Conservation (phyloP, 345 rosid species). For the Linum usitatissimum region DNA sequence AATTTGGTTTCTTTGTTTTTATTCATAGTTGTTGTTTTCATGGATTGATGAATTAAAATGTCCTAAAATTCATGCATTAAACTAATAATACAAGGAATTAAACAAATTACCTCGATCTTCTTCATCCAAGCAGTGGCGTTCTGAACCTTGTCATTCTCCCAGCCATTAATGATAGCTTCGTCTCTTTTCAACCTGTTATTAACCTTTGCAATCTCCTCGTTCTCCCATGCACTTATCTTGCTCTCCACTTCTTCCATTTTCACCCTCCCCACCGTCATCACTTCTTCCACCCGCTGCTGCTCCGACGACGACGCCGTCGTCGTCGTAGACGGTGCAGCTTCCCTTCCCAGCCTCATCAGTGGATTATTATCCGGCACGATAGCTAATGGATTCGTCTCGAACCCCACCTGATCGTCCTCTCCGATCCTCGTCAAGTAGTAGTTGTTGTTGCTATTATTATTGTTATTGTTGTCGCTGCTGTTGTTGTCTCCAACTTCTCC, state of each 20-base stretch:
- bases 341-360: slow-evolving; percentile 21
- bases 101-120: slow-evolving; percentile 62
- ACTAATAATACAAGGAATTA: too few species aligned
- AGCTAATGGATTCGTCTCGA: slow-evolving; percentile 77
- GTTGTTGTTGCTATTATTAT: slow-evolving; percentile 13
- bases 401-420: slow-evolving; percentile 40
- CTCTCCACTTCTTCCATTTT: slow-evolving; percentile 89
- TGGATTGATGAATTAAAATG: too few species aligned
- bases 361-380: slow-evolving; percentile 54
- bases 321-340: not conserved
- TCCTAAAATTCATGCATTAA: too few species aligned
- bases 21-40: too few species aligned
- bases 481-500: slow-evolving; percentile 11
- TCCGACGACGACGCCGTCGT: slow-evolving; percentile 6
- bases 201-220: slow-evolving; percentile 72
- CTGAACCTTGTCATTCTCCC: slow-evolving; percentile 79
- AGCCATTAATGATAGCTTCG: slow-evolving; percentile 82
- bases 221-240: slow-evolving; percentile 94
- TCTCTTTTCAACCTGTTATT: slow-evolving; percentile 89
- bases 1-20: too few species aligned
- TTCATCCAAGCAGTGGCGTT: slow-evolving; percentile 80
- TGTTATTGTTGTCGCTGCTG: slow-evolving; percentile 1
- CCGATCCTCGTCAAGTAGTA: slow-evolving; percentile 47
- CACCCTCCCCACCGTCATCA: slow-evolving; percentile 61
- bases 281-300: slow-evolving; percentile 17